A percentile compares a stretch with the other conserved stretches of the same genome.
phyloP scores from a whole-genome alignment of 176 grass and related monocot species.

The Elymus sibiricus region DNA sequence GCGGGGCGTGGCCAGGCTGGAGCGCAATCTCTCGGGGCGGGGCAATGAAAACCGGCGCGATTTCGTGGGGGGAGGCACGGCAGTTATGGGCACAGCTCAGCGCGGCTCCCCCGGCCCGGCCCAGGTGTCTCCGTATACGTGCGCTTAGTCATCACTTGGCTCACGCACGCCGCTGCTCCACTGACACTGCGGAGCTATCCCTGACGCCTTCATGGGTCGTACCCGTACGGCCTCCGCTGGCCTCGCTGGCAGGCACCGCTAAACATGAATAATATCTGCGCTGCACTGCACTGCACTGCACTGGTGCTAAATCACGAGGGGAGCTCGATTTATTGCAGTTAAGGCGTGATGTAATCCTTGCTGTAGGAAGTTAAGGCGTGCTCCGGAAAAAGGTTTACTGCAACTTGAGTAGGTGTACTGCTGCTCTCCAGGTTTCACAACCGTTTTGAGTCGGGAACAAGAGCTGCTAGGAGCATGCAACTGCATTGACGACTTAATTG shows the following conservation, averaged over 20 bases:
- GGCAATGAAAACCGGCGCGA: slow-evolving; percentile 46
- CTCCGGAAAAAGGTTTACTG: not conserved
- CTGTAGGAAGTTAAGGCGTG: not conserved
- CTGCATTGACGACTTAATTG: not conserved
- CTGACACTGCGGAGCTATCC: not conserved
- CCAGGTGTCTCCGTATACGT: slow-evolving; percentile 34
- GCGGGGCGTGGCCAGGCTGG: slow-evolving; percentile 46
- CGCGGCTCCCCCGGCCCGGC: not conserved
- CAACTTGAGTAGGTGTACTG: too few relatives aligned
- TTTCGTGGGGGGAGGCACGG: slow-evolving; percentile 42
- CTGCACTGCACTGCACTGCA: not conserved
- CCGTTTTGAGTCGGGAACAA: not conserved
- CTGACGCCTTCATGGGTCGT: not conserved
- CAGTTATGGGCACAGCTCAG: slow-evolving; percentile 56
- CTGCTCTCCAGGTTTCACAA: not conserved
- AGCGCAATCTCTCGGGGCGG: slow-evolving; percentile 43
- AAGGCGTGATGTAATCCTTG: not conserved
- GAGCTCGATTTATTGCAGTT: not conserved
- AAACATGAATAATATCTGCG: not conserved
- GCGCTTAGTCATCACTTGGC: not conserved
- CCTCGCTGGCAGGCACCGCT: not conserved
- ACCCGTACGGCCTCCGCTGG: slow-evolving; percentile 4
- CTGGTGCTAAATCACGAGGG: not conserved
- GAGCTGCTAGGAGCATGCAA: too few relatives aligned
- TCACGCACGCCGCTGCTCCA: not conserved